Evolutionary conservation across 306 rosid genomes (phyloP).

Genomic region (Quercus mongolica): DNA sequence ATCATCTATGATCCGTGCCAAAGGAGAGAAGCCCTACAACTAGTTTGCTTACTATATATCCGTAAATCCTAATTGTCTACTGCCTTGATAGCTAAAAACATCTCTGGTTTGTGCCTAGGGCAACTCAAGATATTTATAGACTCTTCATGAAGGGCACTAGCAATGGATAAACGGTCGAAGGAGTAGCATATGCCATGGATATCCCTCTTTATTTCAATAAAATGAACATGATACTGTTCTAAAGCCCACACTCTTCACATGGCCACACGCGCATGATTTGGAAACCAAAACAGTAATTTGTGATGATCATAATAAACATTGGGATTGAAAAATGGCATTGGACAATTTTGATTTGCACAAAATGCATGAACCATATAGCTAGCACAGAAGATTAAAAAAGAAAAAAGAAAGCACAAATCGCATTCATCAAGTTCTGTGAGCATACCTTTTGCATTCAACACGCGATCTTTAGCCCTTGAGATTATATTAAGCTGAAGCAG

Average conservation of each 20-base stretch:
- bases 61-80: not conserved
- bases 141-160: not conserved
- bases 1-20: constrained; percentile 43
- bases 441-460: not conserved
- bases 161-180: constrained; percentile 14
- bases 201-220: constrained; percentile 21
- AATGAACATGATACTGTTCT: no score
- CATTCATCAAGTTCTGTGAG: not conserved
- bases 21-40: constrained; percentile 58
- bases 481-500: constrained; percentile 48
- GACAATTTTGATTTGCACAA: no score
- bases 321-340: not conserved
- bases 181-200: constrained; percentile 56
- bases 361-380: no score
- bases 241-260: no score
- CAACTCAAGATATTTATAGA: not conserved
- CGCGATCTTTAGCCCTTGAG: not conserved
- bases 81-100: not conserved
- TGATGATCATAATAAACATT: not conserved
- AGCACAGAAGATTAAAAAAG: not conserved
- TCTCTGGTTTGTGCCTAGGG: not conserved
- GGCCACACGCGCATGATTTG: no score
- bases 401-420: not conserved
- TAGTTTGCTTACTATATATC: constrained; percentile 33
- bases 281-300: no score